Percentiles rank a stretch among this genome's conserved stretches.
These are phyloP conservation scores for Albugo candida DNA, from an alignment of 352 stramenopile genomes.

Conservation along the genomic window DNA sequence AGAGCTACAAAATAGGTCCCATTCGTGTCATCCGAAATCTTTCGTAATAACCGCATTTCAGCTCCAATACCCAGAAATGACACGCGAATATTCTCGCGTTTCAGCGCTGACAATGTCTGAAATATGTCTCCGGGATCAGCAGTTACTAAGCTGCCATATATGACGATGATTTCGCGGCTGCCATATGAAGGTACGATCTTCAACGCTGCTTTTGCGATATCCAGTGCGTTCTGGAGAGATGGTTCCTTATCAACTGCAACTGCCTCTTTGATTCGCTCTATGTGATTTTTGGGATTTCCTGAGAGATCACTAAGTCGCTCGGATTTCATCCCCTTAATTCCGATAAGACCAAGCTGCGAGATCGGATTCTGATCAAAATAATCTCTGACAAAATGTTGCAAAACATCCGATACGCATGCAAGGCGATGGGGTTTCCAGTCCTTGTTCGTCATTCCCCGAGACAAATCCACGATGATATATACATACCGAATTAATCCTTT, in stretches of 20 bases:
- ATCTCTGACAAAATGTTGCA: slow-evolving; percentile 77
- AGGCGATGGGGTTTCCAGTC: slow-evolving; percentile 77
- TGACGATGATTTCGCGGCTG: slow-evolving; percentile 82
- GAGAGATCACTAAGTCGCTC: slow-evolving; percentile 84
- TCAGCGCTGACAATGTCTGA: slow-evolving; percentile 79
- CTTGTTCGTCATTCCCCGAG: slow-evolving; percentile 67
- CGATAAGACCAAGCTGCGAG: slow-evolving; percentile 79
- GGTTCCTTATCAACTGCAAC: slow-evolving; percentile 65
- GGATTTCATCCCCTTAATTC: slow-evolving; percentile 77
- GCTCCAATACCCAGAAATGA: slow-evolving; percentile 88
- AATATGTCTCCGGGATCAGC: slow-evolving; percentile 94
- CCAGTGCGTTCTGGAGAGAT: slow-evolving; percentile 82
- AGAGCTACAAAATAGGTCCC: slow-evolving; percentile 88
- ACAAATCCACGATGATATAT: slow-evolving; percentile 72
- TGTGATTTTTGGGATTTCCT: slow-evolving; percentile 74
- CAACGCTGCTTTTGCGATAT: slow-evolving; percentile 78
- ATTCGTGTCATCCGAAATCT: slow-evolving; percentile 80
- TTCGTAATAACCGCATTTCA: slow-evolving; percentile 83
- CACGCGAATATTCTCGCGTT: slow-evolving; percentile 80
- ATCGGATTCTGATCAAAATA: slow-evolving; percentile 92
- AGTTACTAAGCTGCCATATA: slow-evolving; percentile 89
- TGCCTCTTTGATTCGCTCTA: slow-evolving; percentile 46
- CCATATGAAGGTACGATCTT: slow-evolving; percentile 79
- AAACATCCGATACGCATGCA: slow-evolving; percentile 31
- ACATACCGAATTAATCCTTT: slow-evolving; percentile 75